These are phyloP conservation scores for Boechera retrofracta DNA, from an alignment of 345 rosid species.

Conservation along the genomic window DNA sequence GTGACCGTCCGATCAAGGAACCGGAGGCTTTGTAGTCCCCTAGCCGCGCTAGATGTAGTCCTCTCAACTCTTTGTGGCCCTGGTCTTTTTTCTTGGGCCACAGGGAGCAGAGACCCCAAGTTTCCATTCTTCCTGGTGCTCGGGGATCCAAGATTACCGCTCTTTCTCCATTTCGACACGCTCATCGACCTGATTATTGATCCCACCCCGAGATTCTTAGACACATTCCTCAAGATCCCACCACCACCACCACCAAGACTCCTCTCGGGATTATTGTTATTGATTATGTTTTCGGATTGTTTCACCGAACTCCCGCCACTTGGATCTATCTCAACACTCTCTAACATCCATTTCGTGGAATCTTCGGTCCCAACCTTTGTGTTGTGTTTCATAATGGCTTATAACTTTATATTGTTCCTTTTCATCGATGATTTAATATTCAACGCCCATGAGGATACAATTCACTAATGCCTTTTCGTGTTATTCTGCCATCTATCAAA, in stretches of 20 bases:
- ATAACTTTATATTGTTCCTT: slow-evolving; percentile 2
- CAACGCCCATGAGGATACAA: neutral
- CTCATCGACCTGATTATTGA: slow-evolving; percentile 51
- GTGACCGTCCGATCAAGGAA: slow-evolving; percentile 76
- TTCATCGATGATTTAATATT: neutral
- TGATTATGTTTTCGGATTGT: slow-evolving; percentile 26
- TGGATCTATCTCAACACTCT: slow-evolving; percentile 54
- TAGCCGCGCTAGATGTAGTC: slow-evolving; percentile 64
- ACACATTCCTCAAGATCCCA: slow-evolving; percentile 32
- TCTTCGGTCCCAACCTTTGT: slow-evolving; percentile 33
- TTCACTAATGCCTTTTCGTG: neutral
- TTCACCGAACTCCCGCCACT: slow-evolving; percentile 45
- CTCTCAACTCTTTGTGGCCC: slow-evolving; percentile 49
- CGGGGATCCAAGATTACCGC: slow-evolving; percentile 28
- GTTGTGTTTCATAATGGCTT: slow-evolving; percentile 39
- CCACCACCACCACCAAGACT: slow-evolving; percentile 22
- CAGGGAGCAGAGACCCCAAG: slow-evolving; percentile 22
- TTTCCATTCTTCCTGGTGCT: slow-evolving; percentile 40
- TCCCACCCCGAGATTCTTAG: slow-evolving; percentile 42
- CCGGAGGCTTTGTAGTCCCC: slow-evolving; percentile 77
- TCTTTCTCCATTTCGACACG: slow-evolving; percentile 48
- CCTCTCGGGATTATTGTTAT: slow-evolving; percentile 19
- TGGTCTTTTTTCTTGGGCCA: neutral
- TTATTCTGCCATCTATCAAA: slow-evolving; percentile 4
- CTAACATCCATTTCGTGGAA: slow-evolving; percentile 57